A percentile compares a stretch with the other conserved stretches of the same genome.
phyloP scores from a whole-genome alignment of 2,329 filamentous ascomycete species.

The Cryphonectria carpinicola region DNA sequence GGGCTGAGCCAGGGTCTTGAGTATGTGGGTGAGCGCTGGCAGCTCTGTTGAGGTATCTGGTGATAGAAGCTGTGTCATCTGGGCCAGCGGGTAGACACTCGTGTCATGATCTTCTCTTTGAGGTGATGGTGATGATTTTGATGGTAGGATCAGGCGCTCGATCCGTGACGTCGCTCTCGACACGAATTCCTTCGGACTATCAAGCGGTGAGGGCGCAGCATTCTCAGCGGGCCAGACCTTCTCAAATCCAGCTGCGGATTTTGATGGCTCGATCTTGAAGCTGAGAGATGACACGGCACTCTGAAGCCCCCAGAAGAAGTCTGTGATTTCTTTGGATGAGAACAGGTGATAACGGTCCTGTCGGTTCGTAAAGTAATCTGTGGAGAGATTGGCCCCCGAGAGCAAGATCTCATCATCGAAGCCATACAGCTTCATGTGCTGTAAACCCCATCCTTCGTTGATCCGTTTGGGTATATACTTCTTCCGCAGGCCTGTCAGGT shows the following conservation, averaged over 20 bases:
- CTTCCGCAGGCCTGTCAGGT: conserved; percentile 85
- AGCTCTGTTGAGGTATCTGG: conserved; percentile 87
- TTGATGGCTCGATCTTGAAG: conserved; percentile 73
- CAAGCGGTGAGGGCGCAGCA: conserved; percentile 73
- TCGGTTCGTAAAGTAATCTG: conserved; percentile 94
- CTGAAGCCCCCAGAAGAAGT: conserved; percentile 82
- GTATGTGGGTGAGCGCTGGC: conserved; percentile 75
- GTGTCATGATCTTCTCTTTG: conserved; percentile 55
- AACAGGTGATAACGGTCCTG: conserved; percentile 96
- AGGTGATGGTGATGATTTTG: conserved; percentile 36
- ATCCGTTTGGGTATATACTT: conserved; percentile 83
- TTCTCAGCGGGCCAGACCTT: conserved; percentile 78
- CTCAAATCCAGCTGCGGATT: conserved; percentile 59
- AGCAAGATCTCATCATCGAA: conserved; percentile 95
- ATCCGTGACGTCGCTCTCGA: conserved; percentile 69
- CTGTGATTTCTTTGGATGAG: conserved; percentile 74
- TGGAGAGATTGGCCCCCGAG: conserved; percentile 89
- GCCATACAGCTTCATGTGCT: conserved; percentile 99
- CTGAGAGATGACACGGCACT: conserved; percentile 77
- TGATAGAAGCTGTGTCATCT: conserved; percentile 82
- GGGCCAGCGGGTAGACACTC: conserved; percentile 81
- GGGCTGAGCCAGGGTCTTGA: conserved; percentile 68
- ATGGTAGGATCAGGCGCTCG: conserved; percentile 65
- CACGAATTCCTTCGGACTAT: conserved; percentile 71
- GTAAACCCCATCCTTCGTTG: conserved; percentile 97